Percentiles rank a stretch among this genome's conserved stretches.
These are phyloP conservation scores for Choiromyces venosus DNA, from an alignment of 495 filamentous ascomycete species.

Conservation along the genomic window DNA sequence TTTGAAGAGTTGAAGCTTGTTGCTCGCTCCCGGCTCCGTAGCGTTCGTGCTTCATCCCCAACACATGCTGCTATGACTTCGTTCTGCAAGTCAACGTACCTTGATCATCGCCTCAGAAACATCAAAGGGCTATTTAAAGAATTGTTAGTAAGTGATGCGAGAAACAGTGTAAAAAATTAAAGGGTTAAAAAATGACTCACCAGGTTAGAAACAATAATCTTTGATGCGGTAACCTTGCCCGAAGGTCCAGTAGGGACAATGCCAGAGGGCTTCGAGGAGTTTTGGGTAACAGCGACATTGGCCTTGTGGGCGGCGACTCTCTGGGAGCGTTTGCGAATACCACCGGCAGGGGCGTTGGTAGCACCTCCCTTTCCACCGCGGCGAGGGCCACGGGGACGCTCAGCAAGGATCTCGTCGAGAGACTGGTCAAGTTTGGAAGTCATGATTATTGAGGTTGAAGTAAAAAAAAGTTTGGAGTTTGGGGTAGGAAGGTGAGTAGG, in stretches of 20 bases:
- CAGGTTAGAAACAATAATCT: constrained; percentile 96
- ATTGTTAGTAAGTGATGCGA: constrained; percentile 49
- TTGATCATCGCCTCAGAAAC: constrained; percentile 93
- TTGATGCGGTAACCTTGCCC: constrained; percentile 63
- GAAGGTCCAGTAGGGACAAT: constrained; percentile 63
- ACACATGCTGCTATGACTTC: constrained; percentile 39
- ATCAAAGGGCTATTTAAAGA: constrained; percentile 67
- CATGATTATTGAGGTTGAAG: constrained; percentile 55
- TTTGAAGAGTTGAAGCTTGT: constrained; percentile 21
- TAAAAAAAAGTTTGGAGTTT: constrained; percentile 11
- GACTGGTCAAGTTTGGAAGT: constrained; percentile 90
- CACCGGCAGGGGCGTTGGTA: constrained; percentile 67
- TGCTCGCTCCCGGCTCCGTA: constrained; percentile 40
- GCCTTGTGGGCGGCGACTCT: constrained; percentile 41
- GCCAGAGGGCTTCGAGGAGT: constrained; percentile 54
- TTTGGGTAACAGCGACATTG: constrained; percentile 48
- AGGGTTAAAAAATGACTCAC: constrained; percentile 52
- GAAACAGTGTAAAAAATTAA: background rate
- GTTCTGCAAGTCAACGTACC: constrained; percentile 77
- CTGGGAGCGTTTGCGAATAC: constrained; percentile 65
- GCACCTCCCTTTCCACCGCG: constrained; percentile 53
- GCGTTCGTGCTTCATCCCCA: constrained; percentile 45
- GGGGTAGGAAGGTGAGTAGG: background rate
- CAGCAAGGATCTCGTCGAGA: constrained; percentile 90
- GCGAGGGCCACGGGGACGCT: constrained; percentile 54